Evolutionary conservation across 2,329 filamentous ascomycete genomes (phyloP), one percentile per base, ranked within the genome.

Genomic region (Neoarthrinium moseri): DNA sequence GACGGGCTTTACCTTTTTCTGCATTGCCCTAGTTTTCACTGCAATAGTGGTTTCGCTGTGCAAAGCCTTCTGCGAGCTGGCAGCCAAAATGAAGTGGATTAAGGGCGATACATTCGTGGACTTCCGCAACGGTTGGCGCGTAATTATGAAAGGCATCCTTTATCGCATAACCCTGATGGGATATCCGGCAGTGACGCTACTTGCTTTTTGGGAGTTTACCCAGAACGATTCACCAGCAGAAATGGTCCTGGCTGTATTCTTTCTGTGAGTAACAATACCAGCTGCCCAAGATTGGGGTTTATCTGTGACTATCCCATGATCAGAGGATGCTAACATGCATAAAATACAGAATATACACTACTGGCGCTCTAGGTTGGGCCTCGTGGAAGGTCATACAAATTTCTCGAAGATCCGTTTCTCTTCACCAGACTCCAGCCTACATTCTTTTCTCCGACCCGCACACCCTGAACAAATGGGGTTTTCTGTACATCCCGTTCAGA

Each of bases 341-440:
- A 38, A 4, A n/a, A 17, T 29, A 5, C 37, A 44, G 41, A 21
- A 30, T 44, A 7, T 44, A 44, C 50, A 86, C 95, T 76, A 73
- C 85, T 30, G 75, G 77, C 43, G 89, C 91, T 24, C 79, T 97
- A 26, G 84, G 72, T 18, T 96, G 90, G 89, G 92, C 91, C 37
- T 84, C 90, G 0, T 86, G 81, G 71, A 96, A 96, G 74, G 90
- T 97, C 53, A 88, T 95, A 57, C 81, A 83, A 45, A 87, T 97
- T 52, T 92, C 91, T 26, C 89, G 89, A 62, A 87, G 89, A 57
- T 96, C 91, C 24, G 87, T 95, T 52, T 71, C 80, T 47, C 89
- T 96, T 83, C 91, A 96, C 77, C 91, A 92, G 71, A 96, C 96
- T 72, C 91, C 92, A 21, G 92, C 91, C 22, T 96, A 96, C 69